A percentile compares a stretch with the other conserved stretches of the same genome.
phyloP scores from a whole-genome alignment of 2,329 filamentous ascomycete species.

The Penicillium sp. region DNA sequence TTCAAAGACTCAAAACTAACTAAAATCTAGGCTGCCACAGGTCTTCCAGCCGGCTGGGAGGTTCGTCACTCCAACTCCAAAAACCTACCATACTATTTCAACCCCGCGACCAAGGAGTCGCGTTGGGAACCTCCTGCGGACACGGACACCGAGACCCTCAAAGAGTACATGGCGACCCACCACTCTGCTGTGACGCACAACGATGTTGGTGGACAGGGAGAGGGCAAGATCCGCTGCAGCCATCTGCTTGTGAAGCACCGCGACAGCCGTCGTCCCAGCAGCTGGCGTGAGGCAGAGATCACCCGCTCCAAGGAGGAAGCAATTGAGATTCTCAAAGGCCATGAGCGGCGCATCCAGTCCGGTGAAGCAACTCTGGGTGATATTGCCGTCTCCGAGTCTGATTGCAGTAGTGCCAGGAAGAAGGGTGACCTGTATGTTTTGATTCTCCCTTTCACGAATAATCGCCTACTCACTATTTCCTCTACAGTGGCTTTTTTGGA shows the following conservation, averaged over 20 bases:
- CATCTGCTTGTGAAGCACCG: slow-evolving; percentile 94
- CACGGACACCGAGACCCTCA: slow-evolving; percentile 89
- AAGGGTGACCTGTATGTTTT: slow-evolving; percentile 75
- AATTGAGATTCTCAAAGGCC: slow-evolving; percentile 70
- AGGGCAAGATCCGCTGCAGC: slow-evolving; percentile 88
- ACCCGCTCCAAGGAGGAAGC: slow-evolving; percentile 88
- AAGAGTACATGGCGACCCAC: slow-evolving; percentile 88
- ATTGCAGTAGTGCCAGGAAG: slow-evolving; percentile 95
- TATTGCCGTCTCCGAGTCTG: slow-evolving; percentile 84
- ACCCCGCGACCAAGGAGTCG: slow-evolving; percentile 80
- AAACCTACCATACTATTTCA: slow-evolving; percentile 99
- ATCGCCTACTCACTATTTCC: slow-evolving; percentile 3
- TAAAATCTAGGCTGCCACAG: slow-evolving; percentile 67
- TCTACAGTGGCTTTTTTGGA: slow-evolving; percentile 78
- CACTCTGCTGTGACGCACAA: slow-evolving; percentile 60
- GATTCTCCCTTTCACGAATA: too few relatives aligned
- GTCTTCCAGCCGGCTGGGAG: slow-evolving; percentile 87
- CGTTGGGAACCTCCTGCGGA: slow-evolving; percentile 91
- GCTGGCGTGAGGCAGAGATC: slow-evolving; percentile 90
- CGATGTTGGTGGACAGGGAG: slow-evolving; percentile 49
- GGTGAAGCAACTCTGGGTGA: slow-evolving; percentile 74
- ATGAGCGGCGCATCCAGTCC: slow-evolving; percentile 75
- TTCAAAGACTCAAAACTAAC: background rate
- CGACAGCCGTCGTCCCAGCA: slow-evolving; percentile 83
- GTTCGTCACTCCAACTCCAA: slow-evolving; percentile 98